These are phyloP conservation scores for Knoxia roxburghii DNA, from an alignment of 257 asterid species.

Conservation along the genomic window DNA sequence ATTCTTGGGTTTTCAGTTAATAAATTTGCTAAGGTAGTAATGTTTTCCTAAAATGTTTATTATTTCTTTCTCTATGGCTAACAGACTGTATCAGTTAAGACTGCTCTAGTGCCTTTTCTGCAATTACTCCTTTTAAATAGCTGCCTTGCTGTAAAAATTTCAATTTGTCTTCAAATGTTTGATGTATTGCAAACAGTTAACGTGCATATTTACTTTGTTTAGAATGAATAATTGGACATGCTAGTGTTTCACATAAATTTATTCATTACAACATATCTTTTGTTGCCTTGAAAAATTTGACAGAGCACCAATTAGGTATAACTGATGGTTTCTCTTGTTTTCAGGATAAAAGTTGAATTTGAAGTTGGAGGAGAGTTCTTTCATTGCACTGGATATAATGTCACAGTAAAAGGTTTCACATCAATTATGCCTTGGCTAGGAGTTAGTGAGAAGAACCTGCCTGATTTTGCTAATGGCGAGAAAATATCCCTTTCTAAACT, in stretches of 20 bases:
- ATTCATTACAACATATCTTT: neutral
- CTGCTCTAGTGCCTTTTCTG: too few species aligned
- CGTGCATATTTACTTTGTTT: neutral
- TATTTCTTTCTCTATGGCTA: neutral
- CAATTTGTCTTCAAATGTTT: neutral
- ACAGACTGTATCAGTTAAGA: neutral
- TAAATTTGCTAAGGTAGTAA: neutral
- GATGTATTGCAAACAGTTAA: neutral
- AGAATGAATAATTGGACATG: neutral
- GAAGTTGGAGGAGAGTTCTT: constrained; percentile 70
- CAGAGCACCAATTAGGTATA: constrained; percentile 3
- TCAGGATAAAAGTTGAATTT: constrained; percentile 64
- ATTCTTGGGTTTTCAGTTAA: neutral
- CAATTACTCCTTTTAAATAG: neutral
- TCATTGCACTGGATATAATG: constrained; percentile 66
- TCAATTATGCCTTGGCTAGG: constrained; percentile 94
- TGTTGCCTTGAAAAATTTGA: too few species aligned
- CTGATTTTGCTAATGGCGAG: constrained; percentile 63
- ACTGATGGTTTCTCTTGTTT: constrained; percentile 18
- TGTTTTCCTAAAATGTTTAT: neutral
- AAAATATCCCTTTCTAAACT: constrained; percentile 51
- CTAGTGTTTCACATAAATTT: neutral
- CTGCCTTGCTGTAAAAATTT: neutral
- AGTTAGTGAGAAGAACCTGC: constrained; percentile 60
- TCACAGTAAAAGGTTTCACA: constrained; percentile 64